These are phyloP conservation scores for Fusarium subglutinans DNA, from an alignment of 2,329 filamentous ascomycete genomes.

Conservation along the genomic window DNA sequence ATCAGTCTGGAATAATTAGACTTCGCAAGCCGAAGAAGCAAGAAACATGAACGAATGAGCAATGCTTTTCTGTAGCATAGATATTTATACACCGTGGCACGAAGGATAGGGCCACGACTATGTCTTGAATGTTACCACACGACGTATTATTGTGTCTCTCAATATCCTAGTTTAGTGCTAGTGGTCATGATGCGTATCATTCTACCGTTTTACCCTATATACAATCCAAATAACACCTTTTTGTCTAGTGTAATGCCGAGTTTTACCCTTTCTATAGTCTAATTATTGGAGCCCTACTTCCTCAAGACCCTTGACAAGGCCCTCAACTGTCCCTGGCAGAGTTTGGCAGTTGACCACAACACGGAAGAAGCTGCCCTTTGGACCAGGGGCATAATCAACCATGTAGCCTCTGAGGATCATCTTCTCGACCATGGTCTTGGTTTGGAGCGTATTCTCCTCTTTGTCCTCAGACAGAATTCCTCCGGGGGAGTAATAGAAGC, in stretches of 20 bases:
- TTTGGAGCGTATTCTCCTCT: conserved; percentile 59
- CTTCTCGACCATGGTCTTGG: conserved; percentile 58
- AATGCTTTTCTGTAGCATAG: background rate
- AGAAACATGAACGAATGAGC: background rate
- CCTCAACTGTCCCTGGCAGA: conserved; percentile 59
- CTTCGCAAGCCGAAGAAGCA: background rate
- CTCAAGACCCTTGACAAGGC: conserved; percentile 63
- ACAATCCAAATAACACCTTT: background rate
- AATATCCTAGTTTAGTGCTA: background rate
- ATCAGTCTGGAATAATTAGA: background rate
- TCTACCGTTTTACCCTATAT: background rate
- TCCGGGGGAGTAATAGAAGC: conserved; percentile 82
- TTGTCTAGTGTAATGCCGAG: background rate
- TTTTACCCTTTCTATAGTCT: background rate
- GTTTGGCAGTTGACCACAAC: conserved; percentile 69
- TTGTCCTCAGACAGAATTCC: conserved; percentile 57
- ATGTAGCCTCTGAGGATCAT: conserved; percentile 65
- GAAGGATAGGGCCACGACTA: background rate
- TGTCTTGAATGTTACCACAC: background rate
- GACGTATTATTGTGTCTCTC: background rate
- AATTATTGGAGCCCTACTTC: conserved; percentile 50
- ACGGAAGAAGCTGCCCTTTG: conserved; percentile 65
- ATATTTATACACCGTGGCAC: background rate
- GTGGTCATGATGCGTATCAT: background rate
- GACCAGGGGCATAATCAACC: conserved; percentile 69